Evolutionary conservation across 2,329 filamentous ascomycete species (phyloP), one percentile per base, ranked within the genome.

Genomic region (Calonectria naviculata): DNA sequence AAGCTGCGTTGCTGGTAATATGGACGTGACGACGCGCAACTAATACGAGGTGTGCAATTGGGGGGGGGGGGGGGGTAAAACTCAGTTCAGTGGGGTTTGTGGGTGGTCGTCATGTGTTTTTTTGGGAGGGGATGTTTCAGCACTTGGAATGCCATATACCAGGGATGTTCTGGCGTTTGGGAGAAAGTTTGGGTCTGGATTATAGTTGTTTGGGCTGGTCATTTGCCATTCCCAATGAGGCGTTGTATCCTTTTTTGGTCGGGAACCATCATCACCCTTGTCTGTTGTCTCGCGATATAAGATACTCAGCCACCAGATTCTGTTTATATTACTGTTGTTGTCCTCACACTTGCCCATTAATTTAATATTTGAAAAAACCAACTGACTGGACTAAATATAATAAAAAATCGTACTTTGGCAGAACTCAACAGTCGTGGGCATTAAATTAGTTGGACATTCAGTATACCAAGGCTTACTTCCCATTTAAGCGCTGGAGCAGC

Each of bases 161-260:
- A 77, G 75, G 73, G 77, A 77, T 79, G 78, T 67, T 74, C 76
- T 67, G 78, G 78, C 77, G 78, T 76, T 68, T 71, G 52, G 76
- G 74, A 61, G 68, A 74, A 77, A 66, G 58, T 61, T 31, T 76
- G 71, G 73, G 41, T 67, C 69, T 65, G 66, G 71, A 73, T 70
- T 73, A 60, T 54, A 64, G 68, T 68, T 72, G 63, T 72, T 49
- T 68, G 69, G 75, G 65, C 29, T 65, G 63, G 52, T 68, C 44
- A 38, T 63, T 70, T 68, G 46, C 70, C 73, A 72, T 74, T 47
- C 64, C 52, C 46, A 67, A 75, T 73, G 34, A 71, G 64, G 72
- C 67, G 75, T 74, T 72, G 38, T 62, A 68, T 71, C 63, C 75
- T 60, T 71, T 69, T 26, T 68, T 69, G 64, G 61, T 70, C 63